phyloP scores from a whole-genome alignment of 1,284 basidiomycete genomes.

The Coniophora puteana region DNA sequence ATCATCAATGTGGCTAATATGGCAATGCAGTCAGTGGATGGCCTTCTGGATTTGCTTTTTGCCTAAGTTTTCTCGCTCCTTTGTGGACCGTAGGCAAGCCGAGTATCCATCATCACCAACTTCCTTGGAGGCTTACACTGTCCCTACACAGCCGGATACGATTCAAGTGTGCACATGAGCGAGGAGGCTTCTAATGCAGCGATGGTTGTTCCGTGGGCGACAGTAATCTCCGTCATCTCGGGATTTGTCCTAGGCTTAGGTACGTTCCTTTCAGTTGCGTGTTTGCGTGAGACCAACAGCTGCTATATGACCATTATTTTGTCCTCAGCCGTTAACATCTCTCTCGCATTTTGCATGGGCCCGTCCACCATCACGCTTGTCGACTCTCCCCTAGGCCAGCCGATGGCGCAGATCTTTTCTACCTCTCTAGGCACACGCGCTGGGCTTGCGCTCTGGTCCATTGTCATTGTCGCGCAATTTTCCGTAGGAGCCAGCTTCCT shows the following conservation, averaged over 20 bases:
- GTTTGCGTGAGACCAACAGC: constrained; percentile 7
- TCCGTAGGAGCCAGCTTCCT: constrained; percentile 38
- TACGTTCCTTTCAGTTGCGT: constrained; percentile 15
- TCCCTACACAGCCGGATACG: constrained; percentile 40
- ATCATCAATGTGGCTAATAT: neutral
- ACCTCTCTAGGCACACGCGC: constrained; percentile 21
- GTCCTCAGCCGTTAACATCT: constrained; percentile 20
- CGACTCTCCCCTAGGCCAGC: constrained; percentile 35
- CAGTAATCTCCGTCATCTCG: constrained; percentile 23
- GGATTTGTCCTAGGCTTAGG: constrained; percentile 21
- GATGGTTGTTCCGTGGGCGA: constrained; percentile 38
- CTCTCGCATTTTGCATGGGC: constrained; percentile 31
- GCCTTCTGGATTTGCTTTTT: constrained; percentile 43
- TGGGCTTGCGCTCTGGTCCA: constrained; percentile 19
- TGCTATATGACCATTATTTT: constrained; percentile 18
- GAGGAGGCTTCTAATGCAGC: constrained; percentile 47
- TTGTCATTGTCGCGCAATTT: constrained; percentile 25
- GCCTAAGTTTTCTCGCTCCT: constrained; percentile 46
- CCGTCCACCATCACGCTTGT: constrained; percentile 33
- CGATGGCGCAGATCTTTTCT: constrained; percentile 31
- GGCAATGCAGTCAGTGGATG: constrained; percentile 42
- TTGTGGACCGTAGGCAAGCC: constrained; percentile 39
- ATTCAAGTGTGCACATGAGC: constrained; percentile 43
- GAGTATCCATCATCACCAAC: too few species aligned
- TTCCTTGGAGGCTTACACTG: too few species aligned